Evolutionary conservation across 2,329 filamentous ascomycete species (phyloP).

Genomic region (Geosmithia morbida): DNA sequence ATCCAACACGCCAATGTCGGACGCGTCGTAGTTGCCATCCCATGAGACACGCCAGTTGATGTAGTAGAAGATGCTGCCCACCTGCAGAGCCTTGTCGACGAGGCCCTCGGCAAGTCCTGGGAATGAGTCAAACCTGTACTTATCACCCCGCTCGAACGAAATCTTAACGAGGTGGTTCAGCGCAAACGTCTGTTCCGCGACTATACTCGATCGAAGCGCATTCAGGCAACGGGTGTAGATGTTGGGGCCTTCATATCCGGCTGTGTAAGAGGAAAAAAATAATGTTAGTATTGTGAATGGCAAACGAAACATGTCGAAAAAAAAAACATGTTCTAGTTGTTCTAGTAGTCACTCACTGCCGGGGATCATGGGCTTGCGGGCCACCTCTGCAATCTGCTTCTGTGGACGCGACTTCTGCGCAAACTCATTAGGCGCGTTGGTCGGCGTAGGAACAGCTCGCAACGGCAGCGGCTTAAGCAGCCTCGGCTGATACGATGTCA

Average conservation of each 20-base stretch:
- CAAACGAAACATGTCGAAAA: not conserved
- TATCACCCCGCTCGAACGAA: slow-evolving; percentile 85
- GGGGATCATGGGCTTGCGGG: slow-evolving; percentile 37
- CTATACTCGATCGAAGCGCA: slow-evolving; percentile 65
- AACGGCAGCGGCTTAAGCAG: slow-evolving; percentile 48
- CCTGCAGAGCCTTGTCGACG: slow-evolving; percentile 68
- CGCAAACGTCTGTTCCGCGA: slow-evolving; percentile 79
- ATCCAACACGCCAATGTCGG: slow-evolving; percentile 29
- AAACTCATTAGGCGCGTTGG: slow-evolving; percentile 58
- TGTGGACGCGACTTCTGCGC: slow-evolving; percentile 21
- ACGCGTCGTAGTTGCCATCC: slow-evolving; percentile 34
- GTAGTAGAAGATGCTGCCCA: slow-evolving; percentile 68
- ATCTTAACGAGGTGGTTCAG: slow-evolving; percentile 91
- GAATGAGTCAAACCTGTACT: slow-evolving; percentile 90
- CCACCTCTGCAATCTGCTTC: slow-evolving; percentile 12
- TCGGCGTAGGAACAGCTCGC: slow-evolving; percentile 60
- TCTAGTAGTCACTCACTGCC: slow-evolving; percentile 36
- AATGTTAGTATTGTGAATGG: slow-evolving; percentile 3
- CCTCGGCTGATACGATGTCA: slow-evolving; percentile 57
- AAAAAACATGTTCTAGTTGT: too few species aligned
- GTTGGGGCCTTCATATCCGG: slow-evolving; percentile 62
- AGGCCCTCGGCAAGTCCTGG: slow-evolving; percentile 77
- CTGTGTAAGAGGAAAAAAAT: slow-evolving; percentile 10
- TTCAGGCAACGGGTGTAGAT: slow-evolving; percentile 85
- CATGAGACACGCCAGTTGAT: slow-evolving; percentile 72